Evolutionary conservation across 2,329 filamentous ascomycete genomes (phyloP).

Genomic region (Arthrobotrys pseudoclavata): DNA sequence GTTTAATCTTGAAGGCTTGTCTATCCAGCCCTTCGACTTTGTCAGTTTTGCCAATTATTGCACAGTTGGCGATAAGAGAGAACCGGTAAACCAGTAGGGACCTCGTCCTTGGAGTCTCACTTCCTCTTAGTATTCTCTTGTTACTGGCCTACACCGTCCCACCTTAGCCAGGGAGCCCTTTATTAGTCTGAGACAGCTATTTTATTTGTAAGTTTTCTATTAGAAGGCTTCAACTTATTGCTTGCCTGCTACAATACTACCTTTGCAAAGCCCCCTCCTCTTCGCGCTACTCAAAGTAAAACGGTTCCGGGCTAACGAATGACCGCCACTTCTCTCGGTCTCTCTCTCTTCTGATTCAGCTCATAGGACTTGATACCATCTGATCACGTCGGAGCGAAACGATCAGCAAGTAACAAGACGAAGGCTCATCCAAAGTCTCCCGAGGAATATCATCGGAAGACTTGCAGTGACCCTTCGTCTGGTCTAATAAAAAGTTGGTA

Average conservation of each 20-base stretch:
- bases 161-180: conserved; percentile 57
- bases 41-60: conserved; percentile 57
- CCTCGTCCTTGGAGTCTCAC: conserved; percentile 54
- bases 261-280: conserved; percentile 56
- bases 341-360: conserved; percentile 58
- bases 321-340: conserved; percentile 44
- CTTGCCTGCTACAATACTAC: conserved; percentile 35
- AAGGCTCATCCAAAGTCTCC: conserved; percentile 61
- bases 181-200: conserved; percentile 61
- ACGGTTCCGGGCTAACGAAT: conserved; percentile 54
- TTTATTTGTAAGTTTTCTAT: conserved; percentile 60
- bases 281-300: conserved; percentile 59
- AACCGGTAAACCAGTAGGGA: conserved; percentile 52
- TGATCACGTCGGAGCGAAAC: conserved; percentile 55
- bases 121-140: conserved; percentile 38
- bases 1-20: conserved; percentile 59
- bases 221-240: conserved; percentile 53
- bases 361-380: conserved; percentile 60
- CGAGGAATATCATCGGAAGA: conserved; percentile 57
- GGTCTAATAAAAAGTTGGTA: conserved; percentile 60
- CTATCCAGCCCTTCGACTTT: conserved; percentile 55
- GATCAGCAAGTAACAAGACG: conserved; percentile 58
- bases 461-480: conserved; percentile 60
- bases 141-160: conserved; percentile 59
- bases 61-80: conserved; percentile 60